A percentile compares a stretch with the other conserved stretches of the same genome.
These are phyloP conservation scores for Leccinum uliginosum DNA, from an alignment of 768 basidiomycete genomes.

Conservation along the genomic window DNA sequence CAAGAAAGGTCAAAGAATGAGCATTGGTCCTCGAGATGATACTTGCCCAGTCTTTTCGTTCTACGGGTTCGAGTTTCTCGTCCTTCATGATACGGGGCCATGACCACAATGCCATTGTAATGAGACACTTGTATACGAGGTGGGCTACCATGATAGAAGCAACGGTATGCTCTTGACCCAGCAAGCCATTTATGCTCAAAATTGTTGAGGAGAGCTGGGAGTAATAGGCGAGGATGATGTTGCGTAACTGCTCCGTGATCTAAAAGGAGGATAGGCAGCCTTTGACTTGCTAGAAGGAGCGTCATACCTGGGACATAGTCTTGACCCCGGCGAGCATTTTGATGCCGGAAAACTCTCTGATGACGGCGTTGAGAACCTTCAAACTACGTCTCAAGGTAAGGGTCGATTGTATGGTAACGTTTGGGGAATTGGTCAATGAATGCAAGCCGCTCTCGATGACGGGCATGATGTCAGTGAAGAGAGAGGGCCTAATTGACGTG, in stretches of 20 bases:
- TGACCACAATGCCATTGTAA: constrained; percentile 67
- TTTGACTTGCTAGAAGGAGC: not conserved
- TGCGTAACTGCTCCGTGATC: constrained; percentile 38
- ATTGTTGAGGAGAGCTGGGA: constrained; percentile 41
- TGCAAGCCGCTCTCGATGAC: constrained; percentile 53
- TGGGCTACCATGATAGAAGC: constrained; percentile 57
- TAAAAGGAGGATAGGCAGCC: constrained; percentile 4
- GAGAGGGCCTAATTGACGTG: constrained; percentile 17
- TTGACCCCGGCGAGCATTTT: constrained; percentile 70
- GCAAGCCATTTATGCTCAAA: constrained; percentile 29
- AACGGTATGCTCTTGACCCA: constrained; percentile 36
- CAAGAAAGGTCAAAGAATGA: constrained; percentile 1
- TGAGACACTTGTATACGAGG: constrained; percentile 70
- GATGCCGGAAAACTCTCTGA: constrained; percentile 66
- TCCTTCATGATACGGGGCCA: constrained; percentile 52
- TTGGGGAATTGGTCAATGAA: constrained; percentile 40
- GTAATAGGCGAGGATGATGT: constrained; percentile 59
- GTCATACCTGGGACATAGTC: constrained; percentile 57
- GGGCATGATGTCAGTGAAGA: constrained; percentile 41
- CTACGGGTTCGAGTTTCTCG: constrained; percentile 38
- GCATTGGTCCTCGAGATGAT: not conserved
- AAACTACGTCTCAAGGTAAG: constrained; percentile 58
- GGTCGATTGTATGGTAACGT: constrained; percentile 40
- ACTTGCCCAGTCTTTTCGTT: constrained; percentile 53
- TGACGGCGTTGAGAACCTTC: constrained; percentile 55